Evolutionary conservation across 2,329 filamentous ascomycete genomes (phyloP), one percentile per base, ranked within the genome.

Genomic region (Colletotrichum horii): DNA sequence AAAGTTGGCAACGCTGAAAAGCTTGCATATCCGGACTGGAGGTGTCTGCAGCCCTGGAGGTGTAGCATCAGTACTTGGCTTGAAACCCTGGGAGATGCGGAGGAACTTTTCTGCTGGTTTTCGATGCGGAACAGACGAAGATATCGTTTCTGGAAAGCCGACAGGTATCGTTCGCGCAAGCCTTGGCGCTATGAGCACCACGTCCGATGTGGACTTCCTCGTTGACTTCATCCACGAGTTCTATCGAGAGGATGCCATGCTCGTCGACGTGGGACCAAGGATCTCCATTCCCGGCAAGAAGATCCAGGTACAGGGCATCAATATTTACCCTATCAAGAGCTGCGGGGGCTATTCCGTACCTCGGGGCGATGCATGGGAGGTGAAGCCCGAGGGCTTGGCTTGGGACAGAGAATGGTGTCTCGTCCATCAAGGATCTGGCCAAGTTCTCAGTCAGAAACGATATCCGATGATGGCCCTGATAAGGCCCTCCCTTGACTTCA

Each of bases 361-460:
- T 2, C 77, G 85, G 1, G 89, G 87, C 3, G 86, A 85, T 9
- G 81, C 88, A 16, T 99, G 97, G 97, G 92, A 94, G 79, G 89
- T 98, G 24, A 91, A 91, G 71, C 88, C 90, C 9, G 96, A 98
- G 85, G 97, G 97, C 0, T 88, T 99, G 4, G 94, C 93, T 11
- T 98, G 96, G 96, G 97, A 99, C 83, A 91, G 97, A 76, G 96
- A 98, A 86, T 99, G 97, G 96, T 98, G 96, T 84, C 87, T 99
- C 24, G 89, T 99, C 16, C 96, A 98, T 82, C 91, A 93, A 81
- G 96, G 95, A 58, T 97, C 96, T 2, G 94, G 95, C 0, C 92
- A 93, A 79, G 95, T 94, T 8, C 87, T 99, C 70, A 98, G 92
- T 81, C 96, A 98, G 84, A 99, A 98, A 85, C 90, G 93, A 78